These are phyloP conservation scores for Vanilla planifolia DNA, from an alignment of 106 monocot genomes.

Conservation along the genomic window DNA sequence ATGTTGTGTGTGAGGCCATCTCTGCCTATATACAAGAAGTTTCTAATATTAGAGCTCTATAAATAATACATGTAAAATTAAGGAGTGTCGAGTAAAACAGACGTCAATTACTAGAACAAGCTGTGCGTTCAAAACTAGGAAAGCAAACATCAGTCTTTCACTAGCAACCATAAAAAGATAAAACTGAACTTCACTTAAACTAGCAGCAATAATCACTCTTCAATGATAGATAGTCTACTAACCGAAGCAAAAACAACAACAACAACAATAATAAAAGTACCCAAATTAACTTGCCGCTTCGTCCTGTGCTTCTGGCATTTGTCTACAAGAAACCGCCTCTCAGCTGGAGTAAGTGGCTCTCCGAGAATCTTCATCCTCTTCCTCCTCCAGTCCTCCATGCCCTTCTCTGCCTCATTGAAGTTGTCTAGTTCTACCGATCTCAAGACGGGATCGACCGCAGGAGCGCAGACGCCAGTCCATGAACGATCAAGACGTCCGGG, in stretches of 20 bases:
- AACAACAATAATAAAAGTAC: conserved; percentile 20
- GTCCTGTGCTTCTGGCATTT: conserved; percentile 58
- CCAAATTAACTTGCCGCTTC: conserved; percentile 89
- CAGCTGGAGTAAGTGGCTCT: conserved; percentile 53
- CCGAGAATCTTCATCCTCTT: conserved; percentile 49
- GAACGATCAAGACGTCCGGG: conserved; percentile 60
- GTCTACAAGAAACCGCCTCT: conserved; percentile 52
- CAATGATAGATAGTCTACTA: not conserved
- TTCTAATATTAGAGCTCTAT: not conserved
- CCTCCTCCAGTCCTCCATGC: conserved; percentile 22
- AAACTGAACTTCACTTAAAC: not conserved
- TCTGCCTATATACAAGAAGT: conserved; percentile 60
- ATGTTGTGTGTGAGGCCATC: conserved; percentile 98
- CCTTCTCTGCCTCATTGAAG: conserved; percentile 6
- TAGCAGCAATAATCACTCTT: not conserved
- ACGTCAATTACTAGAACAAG: too few species aligned
- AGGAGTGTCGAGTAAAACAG: too few species aligned
- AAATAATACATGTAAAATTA: too few species aligned
- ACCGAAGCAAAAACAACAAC: not conserved
- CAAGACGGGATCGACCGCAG: conserved; percentile 70
- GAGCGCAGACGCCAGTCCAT: conserved; percentile 84
- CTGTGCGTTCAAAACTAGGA: not conserved
- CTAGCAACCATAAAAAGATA: not conserved
- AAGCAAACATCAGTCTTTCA: not conserved
- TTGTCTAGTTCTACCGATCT: conserved; percentile 37